Percentiles rank a stretch among this genome's conserved stretches.
phyloP scores from a whole-genome alignment of 1,284 basidiomycete genomes.

The Stygiomarasmius scandens region DNA sequence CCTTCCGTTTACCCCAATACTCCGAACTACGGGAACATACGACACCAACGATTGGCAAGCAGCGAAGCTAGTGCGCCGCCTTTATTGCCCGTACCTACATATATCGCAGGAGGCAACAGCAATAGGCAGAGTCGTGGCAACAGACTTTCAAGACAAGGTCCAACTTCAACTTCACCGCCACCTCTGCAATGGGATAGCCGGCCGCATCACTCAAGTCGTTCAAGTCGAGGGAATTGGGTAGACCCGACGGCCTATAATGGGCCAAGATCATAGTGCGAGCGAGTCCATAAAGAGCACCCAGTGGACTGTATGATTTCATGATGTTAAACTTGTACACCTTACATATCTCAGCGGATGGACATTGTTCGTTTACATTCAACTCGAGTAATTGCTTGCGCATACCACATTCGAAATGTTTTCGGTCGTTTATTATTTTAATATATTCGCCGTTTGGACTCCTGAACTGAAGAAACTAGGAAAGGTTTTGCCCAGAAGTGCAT shows the following conservation, averaged over 20 bases:
- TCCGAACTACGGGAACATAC: neutral
- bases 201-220: conserved; percentile 17
- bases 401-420: too few relatives aligned
- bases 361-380: too few relatives aligned
- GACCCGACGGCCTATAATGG: conserved; percentile 50
- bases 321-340: too few relatives aligned
- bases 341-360: too few relatives aligned
- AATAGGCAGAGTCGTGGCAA: neutral
- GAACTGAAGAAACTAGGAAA: too few relatives aligned
- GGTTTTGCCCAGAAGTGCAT: too few relatives aligned
- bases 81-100: neutral
- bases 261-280: conserved; percentile 21
- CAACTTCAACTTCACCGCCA: conserved; percentile 6
- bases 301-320: too few relatives aligned
- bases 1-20: neutral
- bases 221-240: conserved; percentile 44
- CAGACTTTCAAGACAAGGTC: conserved; percentile 1
- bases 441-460: too few relatives aligned
- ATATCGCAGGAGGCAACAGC: neutral
- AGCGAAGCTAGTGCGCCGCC: neutral
- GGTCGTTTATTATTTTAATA: too few relatives aligned
- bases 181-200: conserved; percentile 24
- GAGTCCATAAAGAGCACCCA: neutral
- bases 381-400: too few relatives aligned
- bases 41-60: conserved; percentile 8